Conservation (phyloP, 2,329 filamentous ascomycete genomes). For the Westerdykella sp. region DNA sequence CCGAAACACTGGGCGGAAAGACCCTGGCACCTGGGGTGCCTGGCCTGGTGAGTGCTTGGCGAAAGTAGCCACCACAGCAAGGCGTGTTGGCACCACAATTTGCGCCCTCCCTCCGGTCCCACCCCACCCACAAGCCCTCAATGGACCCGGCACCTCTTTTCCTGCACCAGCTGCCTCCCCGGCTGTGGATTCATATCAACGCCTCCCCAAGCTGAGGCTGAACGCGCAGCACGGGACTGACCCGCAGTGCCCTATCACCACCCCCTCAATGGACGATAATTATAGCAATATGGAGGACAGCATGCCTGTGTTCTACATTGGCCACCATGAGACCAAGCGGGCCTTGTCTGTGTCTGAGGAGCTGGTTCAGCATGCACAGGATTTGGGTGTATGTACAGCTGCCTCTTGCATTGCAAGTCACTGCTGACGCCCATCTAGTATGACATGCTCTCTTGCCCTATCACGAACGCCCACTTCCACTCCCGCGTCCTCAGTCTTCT, state of each 20-base stretch:
- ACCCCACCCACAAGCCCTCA: background rate
- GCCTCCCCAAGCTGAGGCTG: too few relatives aligned
- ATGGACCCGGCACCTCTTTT: background rate
- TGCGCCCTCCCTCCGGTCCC: background rate
- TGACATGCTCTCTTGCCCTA: slow-evolving; percentile 69
- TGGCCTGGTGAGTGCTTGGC: too few relatives aligned
- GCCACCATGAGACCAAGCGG: slow-evolving; percentile 65
- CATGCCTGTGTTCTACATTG: slow-evolving; percentile 58
- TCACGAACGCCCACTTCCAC: slow-evolving; percentile 69
- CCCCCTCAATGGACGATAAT: slow-evolving; percentile 23
- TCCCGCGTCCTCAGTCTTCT: slow-evolving; percentile 60
- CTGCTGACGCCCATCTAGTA: slow-evolving; percentile 50
- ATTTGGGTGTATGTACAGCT: slow-evolving; percentile 54
- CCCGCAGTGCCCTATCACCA: too few relatives aligned
- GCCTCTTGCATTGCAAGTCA: background rate
- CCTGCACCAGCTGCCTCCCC: background rate
- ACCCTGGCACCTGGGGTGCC: too few relatives aligned
- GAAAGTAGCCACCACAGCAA: too few relatives aligned
- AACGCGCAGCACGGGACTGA: too few relatives aligned
- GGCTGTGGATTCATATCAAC: background rate
- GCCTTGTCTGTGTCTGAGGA: slow-evolving; percentile 55
- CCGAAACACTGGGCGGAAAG: too few relatives aligned
- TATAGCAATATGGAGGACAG: slow-evolving; percentile 29
- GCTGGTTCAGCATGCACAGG: slow-evolving; percentile 62
- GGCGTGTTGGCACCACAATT: too few relatives aligned